phyloP scores from a whole-genome alignment of 2,329 filamentous ascomycete genomes.

The Phialocephala subalpina region DNA sequence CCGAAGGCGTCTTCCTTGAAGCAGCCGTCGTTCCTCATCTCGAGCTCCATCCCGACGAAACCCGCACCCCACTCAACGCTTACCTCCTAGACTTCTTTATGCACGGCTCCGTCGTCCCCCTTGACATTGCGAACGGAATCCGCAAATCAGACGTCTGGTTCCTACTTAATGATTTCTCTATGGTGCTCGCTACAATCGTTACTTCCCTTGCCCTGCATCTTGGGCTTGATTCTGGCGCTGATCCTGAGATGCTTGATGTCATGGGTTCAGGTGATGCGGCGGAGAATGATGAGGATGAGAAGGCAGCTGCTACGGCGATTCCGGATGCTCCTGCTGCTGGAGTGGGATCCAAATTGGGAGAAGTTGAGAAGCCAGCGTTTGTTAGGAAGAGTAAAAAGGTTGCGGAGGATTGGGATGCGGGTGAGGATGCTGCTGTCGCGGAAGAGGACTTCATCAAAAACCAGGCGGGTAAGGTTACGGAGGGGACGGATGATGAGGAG shows the following conservation, averaged over 20 bases:
- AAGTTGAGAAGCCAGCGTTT: slow-evolving; percentile 20
- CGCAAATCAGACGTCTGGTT: slow-evolving; percentile 73
- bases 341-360: no score
- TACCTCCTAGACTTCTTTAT: slow-evolving; percentile 82
- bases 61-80: slow-evolving; percentile 62
- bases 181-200: slow-evolving; percentile 74
- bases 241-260: slow-evolving; percentile 51
- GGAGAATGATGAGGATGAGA: slow-evolving; percentile 48
- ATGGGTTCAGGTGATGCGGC: slow-evolving; percentile 58
- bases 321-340: slow-evolving; percentile 13
- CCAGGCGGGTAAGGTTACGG: slow-evolving; percentile 45
- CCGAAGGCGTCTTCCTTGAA: slow-evolving; percentile 77
- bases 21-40: slow-evolving; percentile 76
- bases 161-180: slow-evolving; percentile 70
- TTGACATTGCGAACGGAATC: slow-evolving; percentile 72
- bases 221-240: slow-evolving; percentile 57
- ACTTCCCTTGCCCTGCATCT: slow-evolving; percentile 67
- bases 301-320: slow-evolving; percentile 42
- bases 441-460: slow-evolving; percentile 43
- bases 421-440: slow-evolving; percentile 49
- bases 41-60: slow-evolving; percentile 64
- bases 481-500: slow-evolving; percentile 46
- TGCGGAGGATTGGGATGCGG: slow-evolving; percentile 59
- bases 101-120: slow-evolving; percentile 68
- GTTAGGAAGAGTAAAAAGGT: slow-evolving; percentile 45